A percentile compares a stretch with the other conserved stretches of the same genome.
Conservation (phyloP, 306 rosid species). For the Rubus parviflorus region DNA sequence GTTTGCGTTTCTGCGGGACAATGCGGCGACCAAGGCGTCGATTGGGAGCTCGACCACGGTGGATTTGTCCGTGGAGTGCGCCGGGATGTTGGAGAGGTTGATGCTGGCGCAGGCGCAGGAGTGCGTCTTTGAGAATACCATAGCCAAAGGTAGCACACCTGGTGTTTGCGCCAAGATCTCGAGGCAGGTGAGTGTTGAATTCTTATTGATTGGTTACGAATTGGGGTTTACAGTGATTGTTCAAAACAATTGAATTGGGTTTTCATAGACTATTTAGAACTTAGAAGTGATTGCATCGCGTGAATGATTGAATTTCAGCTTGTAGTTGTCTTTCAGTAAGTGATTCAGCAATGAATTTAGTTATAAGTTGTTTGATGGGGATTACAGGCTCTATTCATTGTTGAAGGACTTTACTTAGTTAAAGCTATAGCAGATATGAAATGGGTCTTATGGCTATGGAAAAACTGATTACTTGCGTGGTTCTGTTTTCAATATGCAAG, state of each 20-base stretch:
- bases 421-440: not conserved
- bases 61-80: constrained; percentile 79
- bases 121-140: constrained; percentile 87
- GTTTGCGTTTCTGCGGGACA: constrained; percentile 66
- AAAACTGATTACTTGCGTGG: not conserved
- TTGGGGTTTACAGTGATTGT: not conserved
- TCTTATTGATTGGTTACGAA: not conserved
- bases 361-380: not conserved
- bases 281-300: not conserved
- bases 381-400: not conserved
- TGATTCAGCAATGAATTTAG: not conserved
- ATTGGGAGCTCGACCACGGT: constrained; percentile 76
- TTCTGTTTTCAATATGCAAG: not conserved
- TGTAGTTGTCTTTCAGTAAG: not conserved
- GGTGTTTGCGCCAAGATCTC: constrained; percentile 98
- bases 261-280: not conserved
- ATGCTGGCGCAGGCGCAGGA: constrained; percentile 99
- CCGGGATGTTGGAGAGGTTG: constrained; percentile 89
- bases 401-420: not conserved
- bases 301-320: not conserved
- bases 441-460: not conserved
- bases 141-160: constrained; percentile 92
- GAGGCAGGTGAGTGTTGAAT: constrained; percentile 62
- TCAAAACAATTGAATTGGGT: not conserved
- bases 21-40: constrained; percentile 77